These are phyloP conservation scores for Xylariaceae sp. DNA, from an alignment of 2,329 filamentous ascomycete genomes.

Conservation along the genomic window DNA sequence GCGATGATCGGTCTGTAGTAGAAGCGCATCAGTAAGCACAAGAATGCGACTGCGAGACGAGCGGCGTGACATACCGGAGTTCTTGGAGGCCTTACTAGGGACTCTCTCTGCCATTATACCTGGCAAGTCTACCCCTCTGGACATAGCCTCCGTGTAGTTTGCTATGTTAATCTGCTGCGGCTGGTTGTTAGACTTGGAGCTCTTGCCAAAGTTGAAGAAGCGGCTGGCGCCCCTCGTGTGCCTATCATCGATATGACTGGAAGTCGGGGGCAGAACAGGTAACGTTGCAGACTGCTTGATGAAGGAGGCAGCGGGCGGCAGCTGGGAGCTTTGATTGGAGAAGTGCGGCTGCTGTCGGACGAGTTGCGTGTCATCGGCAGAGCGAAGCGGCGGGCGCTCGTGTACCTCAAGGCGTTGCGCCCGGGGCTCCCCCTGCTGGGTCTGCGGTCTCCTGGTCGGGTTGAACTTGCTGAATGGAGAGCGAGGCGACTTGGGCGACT, in stretches of 20 bases:
- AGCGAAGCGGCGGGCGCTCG: conserved; percentile 19
- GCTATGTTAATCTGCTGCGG: conserved; percentile 24
- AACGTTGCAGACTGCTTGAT: conserved; percentile 23
- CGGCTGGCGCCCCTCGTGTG: conserved; percentile 32
- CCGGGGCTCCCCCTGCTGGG: conserved; percentile 18
- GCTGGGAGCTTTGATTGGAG: conserved; percentile 19
- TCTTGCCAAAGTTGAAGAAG: conserved; percentile 33
- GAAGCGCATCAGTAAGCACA: conserved; percentile 23
- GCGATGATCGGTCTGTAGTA: conserved; percentile 28
- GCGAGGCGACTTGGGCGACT: conserved; percentile 31
- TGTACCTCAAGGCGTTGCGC: conserved; percentile 11
- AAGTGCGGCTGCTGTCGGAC: conserved; percentile 20
- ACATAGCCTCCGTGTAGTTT: conserved; percentile 27
- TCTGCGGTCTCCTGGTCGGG: conserved; percentile 25
- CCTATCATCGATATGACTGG: conserved; percentile 26
- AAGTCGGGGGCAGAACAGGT: conserved; percentile 15
- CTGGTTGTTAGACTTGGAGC: conserved; percentile 25
- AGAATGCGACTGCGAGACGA: conserved; percentile 9
- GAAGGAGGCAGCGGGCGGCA: conserved; percentile 20
- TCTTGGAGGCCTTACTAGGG: conserved; percentile 30
- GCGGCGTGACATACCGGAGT: conserved; percentile 28
- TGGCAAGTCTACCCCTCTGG: conserved; percentile 28
- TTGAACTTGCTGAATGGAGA: conserved; percentile 33
- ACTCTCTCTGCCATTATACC: conserved; percentile 27
- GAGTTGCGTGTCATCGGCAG: conserved; percentile 27